A percentile compares a stretch with the other conserved stretches of the same genome.
These are phyloP conservation scores for Barbarea vulgaris DNA, from an alignment of 345 rosid genomes.

Conservation along the genomic window DNA sequence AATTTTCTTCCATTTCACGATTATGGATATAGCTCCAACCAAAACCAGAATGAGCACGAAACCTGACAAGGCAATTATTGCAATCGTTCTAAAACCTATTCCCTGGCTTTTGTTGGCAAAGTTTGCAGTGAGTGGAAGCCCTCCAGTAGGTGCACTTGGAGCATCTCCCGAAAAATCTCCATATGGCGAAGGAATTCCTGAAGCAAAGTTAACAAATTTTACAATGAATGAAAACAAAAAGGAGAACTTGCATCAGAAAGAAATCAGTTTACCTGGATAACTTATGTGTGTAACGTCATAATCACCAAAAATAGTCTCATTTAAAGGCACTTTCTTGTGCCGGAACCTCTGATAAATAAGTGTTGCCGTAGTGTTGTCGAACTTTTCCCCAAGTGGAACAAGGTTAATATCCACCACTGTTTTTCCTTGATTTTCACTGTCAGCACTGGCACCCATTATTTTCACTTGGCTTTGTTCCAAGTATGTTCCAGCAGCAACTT, in stretches of 20 bases:
- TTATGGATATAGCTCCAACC: conserved; percentile 64
- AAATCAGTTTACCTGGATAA: conserved; percentile 75
- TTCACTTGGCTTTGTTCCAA: conserved; percentile 96
- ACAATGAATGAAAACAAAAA: conserved; percentile 14
- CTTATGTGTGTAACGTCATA: conserved; percentile 73
- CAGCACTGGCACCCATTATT: conserved; percentile 98
- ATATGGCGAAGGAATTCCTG: conserved; percentile 84
- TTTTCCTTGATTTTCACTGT: conserved; percentile 84
- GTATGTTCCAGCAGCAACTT: conserved; percentile 90
- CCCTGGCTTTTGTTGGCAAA: conserved; percentile 63
- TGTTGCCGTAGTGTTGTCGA: conserved; percentile 90
- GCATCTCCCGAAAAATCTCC: conserved; percentile 54
- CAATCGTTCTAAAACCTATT: conserved; percentile 72
- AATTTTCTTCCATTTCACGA: conserved; percentile 73
- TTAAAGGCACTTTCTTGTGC: conserved; percentile 76
- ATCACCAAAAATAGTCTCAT: conserved; percentile 75
- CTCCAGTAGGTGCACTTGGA: conserved; percentile 70
- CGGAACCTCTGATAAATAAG: conserved; percentile 79
- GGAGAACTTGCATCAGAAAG: conserved; percentile 22
- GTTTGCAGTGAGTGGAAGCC: conserved; percentile 73
- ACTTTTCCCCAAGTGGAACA: conserved; percentile 98
- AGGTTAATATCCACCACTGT: conserved; percentile 84
- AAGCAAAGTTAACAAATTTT: conserved; percentile 26
- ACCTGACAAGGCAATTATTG: conserved; percentile 73
- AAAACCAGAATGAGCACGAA: conserved; percentile 77